phyloP scores from a whole-genome alignment of 495 filamentous ascomycete genomes.

The Entonaema liquescens region DNA sequence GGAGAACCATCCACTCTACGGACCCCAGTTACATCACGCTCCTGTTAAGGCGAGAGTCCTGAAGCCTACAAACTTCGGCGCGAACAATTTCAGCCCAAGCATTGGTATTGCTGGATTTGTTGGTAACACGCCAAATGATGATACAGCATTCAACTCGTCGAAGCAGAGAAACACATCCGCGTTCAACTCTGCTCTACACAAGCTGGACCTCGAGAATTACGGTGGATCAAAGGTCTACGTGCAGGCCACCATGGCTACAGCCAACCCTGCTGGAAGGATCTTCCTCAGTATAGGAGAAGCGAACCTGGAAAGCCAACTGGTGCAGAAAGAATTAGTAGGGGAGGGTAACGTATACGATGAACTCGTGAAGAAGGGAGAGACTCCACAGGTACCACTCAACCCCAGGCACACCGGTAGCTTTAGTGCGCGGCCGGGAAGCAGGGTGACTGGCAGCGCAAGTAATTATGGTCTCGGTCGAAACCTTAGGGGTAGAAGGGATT shows the following conservation, averaged over 20 bases:
- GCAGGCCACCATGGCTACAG: conserved; percentile 60
- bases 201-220: conserved; percentile 64
- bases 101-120: conserved; percentile 63
- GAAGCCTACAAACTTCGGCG: conserved; percentile 43
- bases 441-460: conserved; percentile 8
- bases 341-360: conserved; percentile 44
- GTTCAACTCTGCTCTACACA: conserved; percentile 42
- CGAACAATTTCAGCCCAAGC: conserved; percentile 35
- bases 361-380: conserved; percentile 14
- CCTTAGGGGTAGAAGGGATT: background rate
- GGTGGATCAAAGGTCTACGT: conserved; percentile 76
- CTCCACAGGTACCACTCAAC: conserved; percentile 4
- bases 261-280: conserved; percentile 70
- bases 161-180: background rate
- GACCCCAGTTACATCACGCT: conserved; percentile 70
- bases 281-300: conserved; percentile 58
- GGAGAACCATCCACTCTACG: conserved; percentile 83
- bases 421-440: background rate
- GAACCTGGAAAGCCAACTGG: conserved; percentile 54
- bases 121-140: conserved; percentile 41
- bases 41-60: conserved; percentile 77
- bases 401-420: background rate
- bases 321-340: conserved; percentile 60
- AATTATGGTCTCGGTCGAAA: conserved; percentile 19
- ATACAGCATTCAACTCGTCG: conserved; percentile 43